phyloP scores from a whole-genome alignment of 257 asterid genomes.

The Nicotiana tomentosiformis region DNA sequence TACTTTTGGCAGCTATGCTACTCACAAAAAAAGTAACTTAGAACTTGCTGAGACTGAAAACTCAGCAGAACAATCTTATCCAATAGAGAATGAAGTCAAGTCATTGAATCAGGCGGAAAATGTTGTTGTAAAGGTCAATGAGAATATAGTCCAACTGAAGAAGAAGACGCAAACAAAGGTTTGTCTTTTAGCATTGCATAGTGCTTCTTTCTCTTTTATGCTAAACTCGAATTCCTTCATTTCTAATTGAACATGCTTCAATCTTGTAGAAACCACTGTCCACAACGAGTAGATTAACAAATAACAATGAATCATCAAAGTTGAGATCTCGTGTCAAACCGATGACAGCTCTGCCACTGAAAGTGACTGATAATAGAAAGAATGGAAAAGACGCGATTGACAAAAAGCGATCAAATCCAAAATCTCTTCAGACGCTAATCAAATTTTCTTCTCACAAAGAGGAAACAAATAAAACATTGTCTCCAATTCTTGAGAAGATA shows the following conservation, averaged over 20 bases:
- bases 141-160: slow-evolving; percentile 14
- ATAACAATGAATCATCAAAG: slow-evolving; percentile 19
- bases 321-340: slow-evolving; percentile 25
- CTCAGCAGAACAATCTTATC: slow-evolving; percentile 17
- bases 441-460: slow-evolving; percentile 26
- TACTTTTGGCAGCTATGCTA: not conserved
- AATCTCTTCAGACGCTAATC: slow-evolving; percentile 60
- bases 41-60: slow-evolving; percentile 23
- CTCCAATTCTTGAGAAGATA: slow-evolving; percentile 38
- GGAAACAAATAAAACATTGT: slow-evolving; percentile 25
- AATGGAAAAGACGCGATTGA: slow-evolving; percentile 21
- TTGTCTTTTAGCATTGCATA: slow-evolving; percentile 17
- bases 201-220: not conserved
- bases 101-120: slow-evolving; percentile 12
- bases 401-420: slow-evolving; percentile 35
- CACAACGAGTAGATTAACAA: slow-evolving; percentile 21
- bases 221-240: not conserved
- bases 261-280: slow-evolving; percentile 28
- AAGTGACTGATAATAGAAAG: slow-evolving; percentile 27
- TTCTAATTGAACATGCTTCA: slow-evolving; percentile 12
- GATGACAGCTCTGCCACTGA: slow-evolving; percentile 24
- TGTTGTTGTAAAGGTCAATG: slow-evolving; percentile 17
- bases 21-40: not conserved
- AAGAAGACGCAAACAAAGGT: slow-evolving; percentile 25
- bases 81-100: slow-evolving; percentile 20